Percentiles rank a stretch among this genome's conserved stretches.
These are phyloP conservation scores for Suhomyces coccinellae DNA, from an alignment of 1,139 yeast species.

Conservation along the genomic window DNA sequence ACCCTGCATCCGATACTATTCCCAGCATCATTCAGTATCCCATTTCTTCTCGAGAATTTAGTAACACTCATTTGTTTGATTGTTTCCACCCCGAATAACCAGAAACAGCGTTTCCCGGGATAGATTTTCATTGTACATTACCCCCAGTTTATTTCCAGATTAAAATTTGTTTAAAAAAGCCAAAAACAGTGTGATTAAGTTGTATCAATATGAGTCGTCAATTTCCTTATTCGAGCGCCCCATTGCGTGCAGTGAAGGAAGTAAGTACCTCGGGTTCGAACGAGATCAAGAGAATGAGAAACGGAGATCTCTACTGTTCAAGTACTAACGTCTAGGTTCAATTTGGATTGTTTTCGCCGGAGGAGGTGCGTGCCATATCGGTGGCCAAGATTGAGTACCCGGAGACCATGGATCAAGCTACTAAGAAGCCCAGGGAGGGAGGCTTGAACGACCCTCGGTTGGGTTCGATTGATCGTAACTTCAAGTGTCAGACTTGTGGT, in stretches of 20 bases:
- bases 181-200: slow-evolving; percentile 7
- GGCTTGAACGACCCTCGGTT: slow-evolving; percentile 96
- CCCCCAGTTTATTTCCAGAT: slow-evolving; percentile 4
- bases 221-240: slow-evolving; percentile 96
- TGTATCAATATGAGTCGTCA: slow-evolving; percentile 45
- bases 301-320: too few relatives aligned
- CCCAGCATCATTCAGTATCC: slow-evolving; percentile 7
- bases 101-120: slow-evolving; percentile 3
- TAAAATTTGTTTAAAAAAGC: slow-evolving; percentile 14
- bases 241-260: slow-evolving; percentile 93
- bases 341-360: slow-evolving; percentile 97
- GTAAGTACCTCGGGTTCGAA: slow-evolving; percentile 40
- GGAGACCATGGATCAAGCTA: slow-evolving; percentile 97
- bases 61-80: slow-evolving; percentile 31
- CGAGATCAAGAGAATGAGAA: too few relatives aligned
- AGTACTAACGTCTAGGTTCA: slow-evolving; percentile 56
- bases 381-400: slow-evolving; percentile 98
- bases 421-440: slow-evolving; percentile 92
- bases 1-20: slow-evolving; percentile 10
- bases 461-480: slow-evolving; percentile 95
- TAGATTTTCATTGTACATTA: slow-evolving; percentile 11
- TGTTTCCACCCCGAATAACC: slow-evolving; percentile 13
- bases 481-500: slow-evolving; percentile 98
- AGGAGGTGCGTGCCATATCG: slow-evolving; percentile 93
- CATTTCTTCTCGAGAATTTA: slow-evolving; percentile 8